A percentile compares a stretch with the other conserved stretches of the same genome.
Evolutionary conservation across 2,329 filamentous ascomycete species (phyloP).

Genomic region (Colletotrichum sp.): DNA sequence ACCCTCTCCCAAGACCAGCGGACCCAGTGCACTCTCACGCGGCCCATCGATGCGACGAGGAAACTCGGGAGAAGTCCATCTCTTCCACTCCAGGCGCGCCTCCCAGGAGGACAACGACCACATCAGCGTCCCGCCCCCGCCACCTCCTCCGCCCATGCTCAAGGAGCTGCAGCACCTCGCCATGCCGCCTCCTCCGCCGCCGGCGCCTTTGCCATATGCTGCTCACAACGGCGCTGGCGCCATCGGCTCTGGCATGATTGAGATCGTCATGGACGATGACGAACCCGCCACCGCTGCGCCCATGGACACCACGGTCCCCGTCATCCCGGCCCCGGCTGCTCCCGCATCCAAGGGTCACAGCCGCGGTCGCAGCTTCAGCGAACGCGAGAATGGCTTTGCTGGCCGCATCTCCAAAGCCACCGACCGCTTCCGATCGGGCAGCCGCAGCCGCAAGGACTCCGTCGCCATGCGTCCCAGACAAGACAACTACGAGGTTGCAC

Average conservation of each 20-base stretch:
- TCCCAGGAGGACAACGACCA: conserved; percentile 40
- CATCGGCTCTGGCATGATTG: conserved; percentile 61
- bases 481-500: conserved; percentile 35
- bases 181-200: conserved; percentile 65
- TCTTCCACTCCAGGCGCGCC: conserved; percentile 22
- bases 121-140: conserved; percentile 50
- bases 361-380: conserved; percentile 61
- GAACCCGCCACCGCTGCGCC: conserved; percentile 38
- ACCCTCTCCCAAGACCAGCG: conserved; percentile 38
- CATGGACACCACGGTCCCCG: conserved; percentile 48
- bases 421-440: conserved; percentile 65
- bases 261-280: conserved; percentile 70
- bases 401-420: conserved; percentile 62
- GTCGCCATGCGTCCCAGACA: conserved; percentile 43
- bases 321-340: conserved; percentile 49
- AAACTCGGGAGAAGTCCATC: conserved; percentile 44
- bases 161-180: conserved; percentile 69
- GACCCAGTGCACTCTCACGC: conserved; percentile 29
- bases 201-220: conserved; percentile 58
- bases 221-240: conserved; percentile 46
- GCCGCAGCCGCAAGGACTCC: conserved; percentile 56
- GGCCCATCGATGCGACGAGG: conserved; percentile 38
- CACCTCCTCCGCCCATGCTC: conserved; percentile 57
- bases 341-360: conserved; percentile 50
- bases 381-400: conserved; percentile 52